Base-by-base conservation (phyloP, 1,284 basidiomycete species). In the Acaromyces ingoldii region DNA sequence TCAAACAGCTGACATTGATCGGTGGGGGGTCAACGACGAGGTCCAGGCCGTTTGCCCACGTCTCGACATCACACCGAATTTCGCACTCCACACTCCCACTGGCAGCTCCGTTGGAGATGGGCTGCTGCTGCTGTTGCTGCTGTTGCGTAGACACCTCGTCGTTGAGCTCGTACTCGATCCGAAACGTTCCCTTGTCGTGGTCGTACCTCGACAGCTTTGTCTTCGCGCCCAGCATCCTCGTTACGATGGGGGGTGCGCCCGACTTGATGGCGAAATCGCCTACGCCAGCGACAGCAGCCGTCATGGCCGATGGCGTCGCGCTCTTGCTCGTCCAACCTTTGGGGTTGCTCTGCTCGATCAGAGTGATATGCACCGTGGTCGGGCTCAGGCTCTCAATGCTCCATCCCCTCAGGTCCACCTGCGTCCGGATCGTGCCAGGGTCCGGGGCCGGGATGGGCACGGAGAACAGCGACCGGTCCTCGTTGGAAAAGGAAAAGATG, bases 261-360 rank as follows among this genome's bases (percentile, higher is more conserved):
- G 84, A 87, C 75, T 91, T 92, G 78, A 99, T 92, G 15, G 70
- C 87, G 72, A 89, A 93, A 62, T 95, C 91, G 34, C 92, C 91
- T 2, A 92, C 85, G 6, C 90, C 90, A 0, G 91, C 87, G 1
- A 96, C 79, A 2, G 85, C 70, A 17, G 62, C 49, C 4, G 77
- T 62, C 82, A 98, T 93, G 66, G 89, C 85, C 31, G 86, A 85
- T 0, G 91, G 91, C 33, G 92, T 91, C 15, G 88, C 88, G 0
- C 87, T 85, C 77, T 97, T 98, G 77, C 90, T 91, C 5, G 90
- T 86, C 93, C 93, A 96, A 44, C 92, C 91, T 72, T 95, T 90
- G 1, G 91, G 91, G 76, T 97, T 92, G 11, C 89, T 91, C 77
- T 98, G 95, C 73, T 98, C 95, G 3, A 99, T 83, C 2, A 99